Evolutionary conservation across 345 rosid species (phyloP), one percentile per base, ranked within the genome.

Genomic region (Eucalyptus dawsonii): DNA sequence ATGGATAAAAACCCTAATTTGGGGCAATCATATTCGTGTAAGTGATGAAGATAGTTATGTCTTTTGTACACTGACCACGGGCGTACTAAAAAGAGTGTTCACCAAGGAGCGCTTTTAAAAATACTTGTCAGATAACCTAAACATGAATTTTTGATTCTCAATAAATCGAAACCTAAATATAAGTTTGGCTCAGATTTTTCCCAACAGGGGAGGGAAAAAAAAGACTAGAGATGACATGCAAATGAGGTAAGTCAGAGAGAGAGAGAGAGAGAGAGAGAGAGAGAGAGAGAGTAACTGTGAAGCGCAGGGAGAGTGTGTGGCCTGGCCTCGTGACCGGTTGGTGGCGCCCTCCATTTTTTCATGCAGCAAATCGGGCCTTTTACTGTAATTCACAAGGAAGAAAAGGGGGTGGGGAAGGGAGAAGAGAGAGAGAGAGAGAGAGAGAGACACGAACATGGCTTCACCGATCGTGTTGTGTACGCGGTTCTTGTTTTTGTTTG

Each of bases 321-420:
- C 89, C 76, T 8, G 76, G 76, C 76, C 21, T 76, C 47, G 47
- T 76, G 83, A 76, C 15, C 27, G 83, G 83, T 40, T 21, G 83
- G 83, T 92, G 94, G 93, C 49, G 80, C 88, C 60, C 88, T 72
- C 93, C 96, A 90, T 92, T 91, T 92, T 94, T 92, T 94, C 95
- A 94, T 95, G 96, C 95, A 94, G 88, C 94, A 94, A 95, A 93
- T 92, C 88, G 91, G 95, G 91, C 34, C 45, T 67, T 50, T 80
- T 62, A 49, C 50, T 60, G 83, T 67, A 60, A 29, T 89, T 54
- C 65, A 85, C 60, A 89, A 56, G 90, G 51, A 89, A 65, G n/a
- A 37, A 37, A 21, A 22, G 45, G 13, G 45, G 25, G 16, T 7
- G 83, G 24, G 83, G 42, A 13, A 34, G 80, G 6, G 21, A 14